phyloP scores from a whole-genome alignment of 2,329 filamentous ascomycete species.

The Ciborinia camelliae region DNA sequence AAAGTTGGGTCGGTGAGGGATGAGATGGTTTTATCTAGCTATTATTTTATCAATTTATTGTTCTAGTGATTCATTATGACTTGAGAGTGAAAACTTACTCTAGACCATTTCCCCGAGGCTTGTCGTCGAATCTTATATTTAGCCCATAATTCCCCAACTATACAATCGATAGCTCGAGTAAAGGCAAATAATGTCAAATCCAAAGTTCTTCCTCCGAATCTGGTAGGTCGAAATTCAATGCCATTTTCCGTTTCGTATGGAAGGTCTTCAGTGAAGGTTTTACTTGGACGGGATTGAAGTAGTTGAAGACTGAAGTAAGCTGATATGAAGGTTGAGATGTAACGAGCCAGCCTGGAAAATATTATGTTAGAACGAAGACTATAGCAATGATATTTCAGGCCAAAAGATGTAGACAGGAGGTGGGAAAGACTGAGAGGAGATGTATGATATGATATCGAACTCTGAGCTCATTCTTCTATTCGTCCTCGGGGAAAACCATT shows the following conservation, averaged over 20 bases:
- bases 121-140: constrained; percentile 46
- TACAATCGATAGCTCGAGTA: constrained; percentile 67
- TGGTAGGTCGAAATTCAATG: constrained; percentile 34
- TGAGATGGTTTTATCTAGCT: constrained; percentile 40
- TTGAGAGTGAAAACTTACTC: not conserved
- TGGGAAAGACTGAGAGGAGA: not conserved
- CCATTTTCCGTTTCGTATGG: constrained; percentile 32
- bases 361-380: not conserved
- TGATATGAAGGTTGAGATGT: constrained; percentile 55
- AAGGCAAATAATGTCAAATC: constrained; percentile 79
- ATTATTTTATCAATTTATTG: not conserved
- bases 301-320: constrained; percentile 56
- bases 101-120: constrained; percentile 46
- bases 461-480: not conserved
- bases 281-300: constrained; percentile 53
- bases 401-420: not conserved
- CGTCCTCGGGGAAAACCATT: not conserved
- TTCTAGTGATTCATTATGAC: not conserved
- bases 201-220: constrained; percentile 66
- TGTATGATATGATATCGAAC: not conserved
- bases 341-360: constrained; percentile 50
- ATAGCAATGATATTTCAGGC: constrained; percentile 12
- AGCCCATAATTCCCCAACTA: constrained; percentile 64
- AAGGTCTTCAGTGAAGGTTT: constrained; percentile 42
- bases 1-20: constrained; percentile 61